phyloP scores from a whole-genome alignment of 139 green algal species.

The Yamagishiella unicocca region DNA sequence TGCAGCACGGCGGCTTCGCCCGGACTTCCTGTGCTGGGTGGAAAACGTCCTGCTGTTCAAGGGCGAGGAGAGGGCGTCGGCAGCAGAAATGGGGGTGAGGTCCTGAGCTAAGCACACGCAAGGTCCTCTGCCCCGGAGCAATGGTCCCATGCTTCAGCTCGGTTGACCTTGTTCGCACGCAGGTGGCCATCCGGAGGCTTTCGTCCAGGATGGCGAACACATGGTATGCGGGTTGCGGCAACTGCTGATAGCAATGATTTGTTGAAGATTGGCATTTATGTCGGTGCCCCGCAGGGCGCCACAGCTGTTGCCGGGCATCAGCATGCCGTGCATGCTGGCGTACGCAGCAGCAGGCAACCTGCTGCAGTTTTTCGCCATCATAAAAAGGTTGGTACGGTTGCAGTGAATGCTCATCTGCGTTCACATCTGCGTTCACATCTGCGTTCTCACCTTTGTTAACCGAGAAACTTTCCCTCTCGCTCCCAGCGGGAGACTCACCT shows the following conservation, averaged over 20 bases:
- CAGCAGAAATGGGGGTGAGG: background rate
- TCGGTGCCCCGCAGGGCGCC: too few species aligned
- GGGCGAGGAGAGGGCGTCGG: background rate
- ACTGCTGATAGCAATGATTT: background rate
- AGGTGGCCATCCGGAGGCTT: background rate
- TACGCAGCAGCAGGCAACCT: background rate
- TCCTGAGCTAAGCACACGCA: too few species aligned
- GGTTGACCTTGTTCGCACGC: background rate
- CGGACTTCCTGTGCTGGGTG: background rate
- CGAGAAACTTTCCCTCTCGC: too few species aligned
- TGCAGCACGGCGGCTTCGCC: background rate
- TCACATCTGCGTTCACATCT: too few species aligned
- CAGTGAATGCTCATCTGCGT: too few species aligned
- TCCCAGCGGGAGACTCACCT: too few species aligned
- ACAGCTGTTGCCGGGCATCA: background rate
- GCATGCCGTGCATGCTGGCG: background rate
- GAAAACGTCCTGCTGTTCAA: background rate
- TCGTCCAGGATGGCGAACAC: background rate
- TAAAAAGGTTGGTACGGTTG: background rate
- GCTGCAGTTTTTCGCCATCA: conserved; percentile 6
- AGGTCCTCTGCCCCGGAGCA: too few species aligned
- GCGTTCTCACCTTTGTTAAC: too few species aligned
- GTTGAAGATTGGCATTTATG: too few species aligned
- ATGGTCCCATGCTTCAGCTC: too few species aligned
- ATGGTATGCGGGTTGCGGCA: background rate